phyloP scores from a whole-genome alignment of 2,329 filamentous ascomycete species.

The Hypoxylon sp. region DNA sequence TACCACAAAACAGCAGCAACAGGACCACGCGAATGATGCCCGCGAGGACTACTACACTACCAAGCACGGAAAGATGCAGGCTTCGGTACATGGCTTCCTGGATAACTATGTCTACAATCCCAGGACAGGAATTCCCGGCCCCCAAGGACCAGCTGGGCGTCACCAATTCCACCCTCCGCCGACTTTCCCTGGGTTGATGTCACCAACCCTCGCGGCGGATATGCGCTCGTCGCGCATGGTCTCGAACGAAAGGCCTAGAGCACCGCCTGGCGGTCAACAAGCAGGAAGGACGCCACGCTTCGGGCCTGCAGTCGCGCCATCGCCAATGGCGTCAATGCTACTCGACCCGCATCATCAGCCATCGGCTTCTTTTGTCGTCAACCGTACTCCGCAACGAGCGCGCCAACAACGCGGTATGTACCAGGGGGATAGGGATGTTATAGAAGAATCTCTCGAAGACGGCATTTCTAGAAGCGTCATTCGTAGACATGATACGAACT shows the following conservation, averaged over 20 bases:
- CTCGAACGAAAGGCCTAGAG: constrained; percentile 55
- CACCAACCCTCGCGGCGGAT: constrained; percentile 65
- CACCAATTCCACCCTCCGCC: constrained; percentile 78
- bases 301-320: constrained; percentile 58
- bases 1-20: constrained; percentile 51
- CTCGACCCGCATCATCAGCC: constrained; percentile 81
- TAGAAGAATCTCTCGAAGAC: constrained; percentile 64
- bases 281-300: constrained; percentile 54
- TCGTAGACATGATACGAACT: constrained; percentile 51
- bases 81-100: constrained; percentile 93
- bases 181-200: constrained; percentile 75
- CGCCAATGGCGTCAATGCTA: constrained; percentile 76
- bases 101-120: constrained; percentile 87
- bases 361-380: constrained; percentile 55
- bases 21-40: constrained; percentile 63
- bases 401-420: constrained; percentile 56
- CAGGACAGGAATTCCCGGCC: constrained; percentile 70
- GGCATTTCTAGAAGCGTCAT: constrained; percentile 50
- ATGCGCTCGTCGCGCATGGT: constrained; percentile 61
- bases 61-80: constrained; percentile 98
- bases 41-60: constrained; percentile 93
- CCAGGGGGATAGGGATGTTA: constrained; percentile 59
- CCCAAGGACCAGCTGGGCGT: constrained; percentile 60
- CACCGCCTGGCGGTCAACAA: constrained; percentile 48
- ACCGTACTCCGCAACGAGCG: constrained; percentile 57